These are phyloP conservation scores for Nakazawaea pomicola DNA, from an alignment of 805 yeast species.

Conservation along the genomic window DNA sequence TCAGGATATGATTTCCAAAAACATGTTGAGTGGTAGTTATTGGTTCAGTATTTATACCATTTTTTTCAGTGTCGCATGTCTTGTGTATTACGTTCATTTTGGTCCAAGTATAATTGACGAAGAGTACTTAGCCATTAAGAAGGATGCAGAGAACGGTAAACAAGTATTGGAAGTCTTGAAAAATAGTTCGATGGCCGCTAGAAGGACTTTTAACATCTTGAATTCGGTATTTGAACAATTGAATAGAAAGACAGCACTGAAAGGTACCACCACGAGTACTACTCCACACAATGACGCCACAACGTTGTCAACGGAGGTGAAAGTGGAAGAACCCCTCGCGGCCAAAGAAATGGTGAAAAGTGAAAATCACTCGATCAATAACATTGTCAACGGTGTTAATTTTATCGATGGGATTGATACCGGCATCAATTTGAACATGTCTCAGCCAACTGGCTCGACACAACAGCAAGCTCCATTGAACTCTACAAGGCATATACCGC, in stretches of 20 bases:
- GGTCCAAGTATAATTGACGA: conserved; percentile 40
- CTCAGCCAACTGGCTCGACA: conserved; percentile 12
- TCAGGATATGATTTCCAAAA: conserved; percentile 68
- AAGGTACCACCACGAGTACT: not conserved
- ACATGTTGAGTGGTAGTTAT: conserved; percentile 75
- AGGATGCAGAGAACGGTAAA: conserved; percentile 80
- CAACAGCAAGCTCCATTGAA: no score
- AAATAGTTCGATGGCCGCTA: conserved; percentile 72
- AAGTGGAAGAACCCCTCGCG: conserved; percentile 13
- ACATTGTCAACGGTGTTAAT: conserved; percentile 26
- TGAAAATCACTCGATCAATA: conserved; percentile 19
- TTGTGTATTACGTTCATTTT: conserved; percentile 71
- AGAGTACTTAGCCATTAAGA: conserved; percentile 53
- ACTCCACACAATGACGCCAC: not conserved
- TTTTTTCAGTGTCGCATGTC: conserved; percentile 82
- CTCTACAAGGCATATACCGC: not conserved
- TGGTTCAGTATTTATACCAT: conserved; percentile 91
- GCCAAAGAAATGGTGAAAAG: conserved; percentile 12
- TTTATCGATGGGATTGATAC: conserved; percentile 30
- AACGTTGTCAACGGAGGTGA: not conserved
- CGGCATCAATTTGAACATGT: conserved; percentile 24
- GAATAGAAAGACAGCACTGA: conserved; percentile 59
- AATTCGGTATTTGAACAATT: conserved; percentile 77
- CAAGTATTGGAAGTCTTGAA: conserved; percentile 66
- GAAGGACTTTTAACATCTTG: conserved; percentile 72